Evolutionary conservation across 1,139 yeast genomes (phyloP).

Genomic region (Yamadazyma mexicana): DNA sequence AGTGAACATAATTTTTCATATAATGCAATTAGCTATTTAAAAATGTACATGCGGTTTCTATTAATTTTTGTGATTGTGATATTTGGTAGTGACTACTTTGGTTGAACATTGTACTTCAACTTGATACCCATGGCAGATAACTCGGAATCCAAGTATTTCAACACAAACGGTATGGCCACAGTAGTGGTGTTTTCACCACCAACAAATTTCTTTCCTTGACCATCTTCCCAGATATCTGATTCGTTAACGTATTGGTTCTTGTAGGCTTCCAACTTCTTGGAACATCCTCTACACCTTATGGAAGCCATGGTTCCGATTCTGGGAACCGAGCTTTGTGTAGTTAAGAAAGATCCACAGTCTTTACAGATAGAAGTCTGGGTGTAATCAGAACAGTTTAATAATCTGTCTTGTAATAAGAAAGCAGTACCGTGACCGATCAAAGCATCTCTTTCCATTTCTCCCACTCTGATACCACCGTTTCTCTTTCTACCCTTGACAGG

Average conservation of each 20-base stretch:
- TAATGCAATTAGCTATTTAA: constrained; percentile 10
- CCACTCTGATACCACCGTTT: constrained; percentile 99
- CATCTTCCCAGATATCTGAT: constrained; percentile 95
- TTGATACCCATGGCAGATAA: constrained; percentile 97
- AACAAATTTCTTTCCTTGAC: constrained; percentile 83
- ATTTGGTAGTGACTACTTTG: constrained; percentile 25
- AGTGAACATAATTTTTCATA: not conserved
- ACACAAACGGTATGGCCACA: constrained; percentile 94
- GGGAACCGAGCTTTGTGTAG: constrained; percentile 89
- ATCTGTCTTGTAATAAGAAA: constrained; percentile 88
- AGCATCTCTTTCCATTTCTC: constrained; percentile 99
- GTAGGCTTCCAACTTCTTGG: constrained; percentile 55
- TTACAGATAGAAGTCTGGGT: constrained; percentile 89
- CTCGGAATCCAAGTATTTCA: constrained; percentile 93
- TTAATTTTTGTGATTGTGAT: not conserved
- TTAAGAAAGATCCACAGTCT: constrained; percentile 87
- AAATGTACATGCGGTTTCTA: constrained; percentile 9
- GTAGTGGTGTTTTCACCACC: constrained; percentile 94
- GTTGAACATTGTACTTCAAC: constrained; percentile 80
- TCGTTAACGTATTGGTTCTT: constrained; percentile 57
- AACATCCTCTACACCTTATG: constrained; percentile 90
- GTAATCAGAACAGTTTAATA: constrained; percentile 94
- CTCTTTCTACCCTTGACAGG: constrained; percentile 99
- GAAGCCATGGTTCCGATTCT: constrained; percentile 80
- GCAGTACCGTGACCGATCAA: constrained; percentile 99